Evolutionary conservation across 2,329 filamentous ascomycete species (phyloP).

Genomic region (Tricladium varicosporioides): DNA sequence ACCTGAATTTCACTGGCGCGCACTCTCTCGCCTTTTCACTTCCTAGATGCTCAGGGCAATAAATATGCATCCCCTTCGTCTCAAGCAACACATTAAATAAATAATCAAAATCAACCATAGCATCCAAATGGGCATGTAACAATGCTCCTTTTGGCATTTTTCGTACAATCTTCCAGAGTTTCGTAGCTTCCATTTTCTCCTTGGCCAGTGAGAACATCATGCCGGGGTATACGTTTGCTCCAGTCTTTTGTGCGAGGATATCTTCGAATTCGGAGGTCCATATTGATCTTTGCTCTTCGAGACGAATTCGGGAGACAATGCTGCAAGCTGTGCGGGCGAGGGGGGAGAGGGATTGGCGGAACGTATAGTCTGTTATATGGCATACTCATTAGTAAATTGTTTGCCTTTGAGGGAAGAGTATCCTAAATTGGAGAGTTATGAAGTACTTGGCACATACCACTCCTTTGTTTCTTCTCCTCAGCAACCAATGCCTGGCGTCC

Average conservation of each 20-base stretch:
- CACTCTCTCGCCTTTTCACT: slow-evolving; percentile 51
- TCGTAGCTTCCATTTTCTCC: slow-evolving; percentile 79
- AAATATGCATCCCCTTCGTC: slow-evolving; percentile 72
- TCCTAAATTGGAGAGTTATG: slow-evolving; percentile 30
- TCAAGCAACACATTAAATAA: slow-evolving; percentile 69
- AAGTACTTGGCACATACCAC: slow-evolving; percentile 51
- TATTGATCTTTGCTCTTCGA: slow-evolving; percentile 70
- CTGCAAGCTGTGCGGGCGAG: slow-evolving; percentile 73
- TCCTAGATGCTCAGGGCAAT: slow-evolving; percentile 53
- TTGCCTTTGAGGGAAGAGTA: background rate
- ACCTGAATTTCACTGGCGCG: slow-evolving; percentile 61
- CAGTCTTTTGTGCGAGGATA: slow-evolving; percentile 58
- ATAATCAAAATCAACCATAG: slow-evolving; percentile 86
- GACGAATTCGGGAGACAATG: slow-evolving; percentile 78
- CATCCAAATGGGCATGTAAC: slow-evolving; percentile 84
- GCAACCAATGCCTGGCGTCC: slow-evolving; percentile 74
- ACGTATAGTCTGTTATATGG: slow-evolving; percentile 56
- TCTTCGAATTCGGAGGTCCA: slow-evolving; percentile 78
- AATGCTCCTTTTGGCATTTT: slow-evolving; percentile 87
- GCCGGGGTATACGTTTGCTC: slow-evolving; percentile 72
- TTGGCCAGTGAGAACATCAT: slow-evolving; percentile 93
- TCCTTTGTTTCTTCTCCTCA: slow-evolving; percentile 79
- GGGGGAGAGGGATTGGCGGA: slow-evolving; percentile 73
- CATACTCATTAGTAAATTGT: slow-evolving; percentile 32
- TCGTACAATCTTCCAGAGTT: slow-evolving; percentile 80